Base-by-base conservation (phyloP, 306 rosid species). In the Betula pendula region DNA sequence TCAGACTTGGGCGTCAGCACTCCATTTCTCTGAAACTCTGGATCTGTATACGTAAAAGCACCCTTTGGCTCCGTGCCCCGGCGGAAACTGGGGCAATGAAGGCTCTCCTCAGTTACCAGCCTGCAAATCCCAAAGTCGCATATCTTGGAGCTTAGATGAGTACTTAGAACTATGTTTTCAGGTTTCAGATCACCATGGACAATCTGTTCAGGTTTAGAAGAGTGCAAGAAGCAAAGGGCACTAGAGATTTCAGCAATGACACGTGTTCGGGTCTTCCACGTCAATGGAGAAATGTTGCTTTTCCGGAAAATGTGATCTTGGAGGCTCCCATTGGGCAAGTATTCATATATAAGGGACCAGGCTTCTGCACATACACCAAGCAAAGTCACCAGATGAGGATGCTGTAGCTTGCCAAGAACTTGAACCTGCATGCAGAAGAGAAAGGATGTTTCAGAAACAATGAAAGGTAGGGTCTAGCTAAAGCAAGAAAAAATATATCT, bases 201-300 rank as follows among this genome's bases (percentile, higher is more conserved):
- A 75, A 89, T 85, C 76, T 85, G 84, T 56, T 94, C 93, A 27
- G 97, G 97, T 68, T 88, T 89, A 43, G 89, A 90, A 38, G 94
- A 88, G 85, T 94, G 98, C 85, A 94, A 86, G 88, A 94, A 90
- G 89, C 91, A 88, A 71, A 94, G 98, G 53, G 90, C 98, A 69
- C 92, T 91, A n/a, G 94, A 84, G 0, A 88, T 91, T 83, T 94
- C 94, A 14, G 96, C 83, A 79, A 94, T 84, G 82, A 94, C 81
- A 35, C 86, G 87, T 55, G 80, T 85, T 77, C 96, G 85, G 81
- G 65, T 83, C 85, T 90, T 86, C 97, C 98, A 94, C 51, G 90
- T 60, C 78, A 91, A 59, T 29, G 91, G 82, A 75, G 82, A 79
- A 56, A 55, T 75, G 49, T 81, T 88, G 77, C 83, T 85, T 82